These are phyloP conservation scores for Mycena alexandri DNA, from an alignment of 768 basidiomycete species.

Conservation along the genomic window DNA sequence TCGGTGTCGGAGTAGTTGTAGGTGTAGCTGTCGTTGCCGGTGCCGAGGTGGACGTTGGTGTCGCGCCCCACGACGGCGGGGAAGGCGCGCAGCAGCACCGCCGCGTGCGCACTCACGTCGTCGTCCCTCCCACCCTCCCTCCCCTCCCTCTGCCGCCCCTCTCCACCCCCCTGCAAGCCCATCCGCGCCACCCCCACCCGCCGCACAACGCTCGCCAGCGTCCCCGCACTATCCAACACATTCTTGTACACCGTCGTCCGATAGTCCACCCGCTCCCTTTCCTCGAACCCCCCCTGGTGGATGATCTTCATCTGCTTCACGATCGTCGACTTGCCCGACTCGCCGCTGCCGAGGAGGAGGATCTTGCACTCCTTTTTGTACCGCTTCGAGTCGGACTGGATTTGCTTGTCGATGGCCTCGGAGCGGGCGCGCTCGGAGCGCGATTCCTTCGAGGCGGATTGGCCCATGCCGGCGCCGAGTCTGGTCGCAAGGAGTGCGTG, in stretches of 20 bases:
- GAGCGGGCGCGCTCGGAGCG: slow-evolving; percentile 24
- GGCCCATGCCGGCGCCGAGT: too few relatives aligned
- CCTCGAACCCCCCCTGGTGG: slow-evolving; percentile 78
- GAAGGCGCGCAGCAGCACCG: slow-evolving; percentile 23
- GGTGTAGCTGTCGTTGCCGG: background rate
- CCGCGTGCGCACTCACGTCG: slow-evolving; percentile 2
- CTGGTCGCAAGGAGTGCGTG: too few relatives aligned
- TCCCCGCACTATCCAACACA: slow-evolving; percentile 80
- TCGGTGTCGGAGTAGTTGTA: background rate
- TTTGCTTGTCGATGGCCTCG: slow-evolving; percentile 32
- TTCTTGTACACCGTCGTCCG: slow-evolving; percentile 74
- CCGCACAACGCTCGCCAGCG: slow-evolving; percentile 75
- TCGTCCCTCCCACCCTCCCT: slow-evolving; percentile 38
- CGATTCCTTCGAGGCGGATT: slow-evolving; percentile 18
- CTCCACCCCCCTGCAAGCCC: slow-evolving; percentile 34
- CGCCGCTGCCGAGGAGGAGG: slow-evolving; percentile 27
- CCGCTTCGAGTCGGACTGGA: slow-evolving; percentile 16
- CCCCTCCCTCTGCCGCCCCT: background rate
- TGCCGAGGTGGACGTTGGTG: background rate
- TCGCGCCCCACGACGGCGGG: slow-evolving; percentile 7
- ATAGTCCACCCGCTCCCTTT: slow-evolving; percentile 71
- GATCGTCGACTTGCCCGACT: slow-evolving; percentile 29
- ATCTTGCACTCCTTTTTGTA: slow-evolving; percentile 33
- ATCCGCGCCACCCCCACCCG: slow-evolving; percentile 74
- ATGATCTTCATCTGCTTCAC: slow-evolving; percentile 81